These are phyloP conservation scores for Lycium barbarum DNA, from an alignment of 257 asterid species.

Conservation along the genomic window DNA sequence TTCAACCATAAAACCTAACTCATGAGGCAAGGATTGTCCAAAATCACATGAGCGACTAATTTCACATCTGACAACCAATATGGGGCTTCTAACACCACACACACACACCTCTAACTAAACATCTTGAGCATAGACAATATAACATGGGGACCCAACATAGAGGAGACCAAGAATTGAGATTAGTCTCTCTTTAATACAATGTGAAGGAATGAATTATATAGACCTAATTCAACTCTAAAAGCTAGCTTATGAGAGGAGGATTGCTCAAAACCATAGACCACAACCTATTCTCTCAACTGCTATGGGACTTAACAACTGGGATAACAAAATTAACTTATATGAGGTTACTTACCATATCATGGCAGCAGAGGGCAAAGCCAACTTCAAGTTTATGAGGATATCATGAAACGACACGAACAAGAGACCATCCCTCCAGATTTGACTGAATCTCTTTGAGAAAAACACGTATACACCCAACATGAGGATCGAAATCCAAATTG, in stretches of 20 bases:
- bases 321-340: not conserved
- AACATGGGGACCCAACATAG: not conserved
- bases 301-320: not conserved
- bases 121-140: not conserved
- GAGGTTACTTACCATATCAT: slow-evolving; percentile 68
- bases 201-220: not conserved
- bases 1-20: not conserved
- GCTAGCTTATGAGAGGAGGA: not conserved
- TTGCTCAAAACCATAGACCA: not conserved
- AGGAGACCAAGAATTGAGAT: not conserved
- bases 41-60: too few species aligned
- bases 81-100: not conserved
- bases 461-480: slow-evolving; percentile 52
- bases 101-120: not conserved
- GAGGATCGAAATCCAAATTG: slow-evolving; percentile 64
- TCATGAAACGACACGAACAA: slow-evolving; percentile 45
- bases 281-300: too few species aligned
- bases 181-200: not conserved
- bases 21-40: not conserved
- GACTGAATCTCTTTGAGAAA: slow-evolving; percentile 43
- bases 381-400: slow-evolving; percentile 44
- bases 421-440: slow-evolving; percentile 63
- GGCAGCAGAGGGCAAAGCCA: slow-evolving; percentile 77
- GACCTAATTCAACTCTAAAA: not conserved
- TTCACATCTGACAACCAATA: not conserved